Evolutionary conservation across 345 rosid genomes (phyloP).

Genomic region (Gossypium australe): DNA sequence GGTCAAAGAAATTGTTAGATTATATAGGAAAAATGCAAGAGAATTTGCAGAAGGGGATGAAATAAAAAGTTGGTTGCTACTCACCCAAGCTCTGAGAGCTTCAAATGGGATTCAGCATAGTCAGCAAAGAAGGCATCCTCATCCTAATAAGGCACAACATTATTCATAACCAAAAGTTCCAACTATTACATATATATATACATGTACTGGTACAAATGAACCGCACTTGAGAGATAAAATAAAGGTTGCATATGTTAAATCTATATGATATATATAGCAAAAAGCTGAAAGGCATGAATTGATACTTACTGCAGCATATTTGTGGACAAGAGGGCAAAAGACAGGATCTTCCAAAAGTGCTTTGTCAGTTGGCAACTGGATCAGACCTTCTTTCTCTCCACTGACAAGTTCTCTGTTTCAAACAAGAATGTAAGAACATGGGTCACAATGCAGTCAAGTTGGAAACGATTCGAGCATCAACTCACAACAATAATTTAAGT

Average conservation of each 20-base stretch:
- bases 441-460: background rate
- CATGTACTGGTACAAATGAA: too few relatives aligned
- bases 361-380: conserved; percentile 73
- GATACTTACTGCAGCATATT: conserved; percentile 61
- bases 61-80: background rate
- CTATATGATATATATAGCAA: background rate
- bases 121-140: conserved; percentile 79
- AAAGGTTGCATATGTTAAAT: too few relatives aligned
- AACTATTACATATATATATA: background rate
- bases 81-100: conserved; percentile 83
- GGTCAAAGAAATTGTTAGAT: background rate
- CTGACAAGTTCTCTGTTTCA: conserved; percentile 58
- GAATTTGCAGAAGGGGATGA: background rate
- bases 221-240: too few relatives aligned
- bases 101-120: conserved; percentile 66
- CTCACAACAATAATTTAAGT: background rate
- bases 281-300: background rate
- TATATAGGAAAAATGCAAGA: background rate
- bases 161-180: background rate
- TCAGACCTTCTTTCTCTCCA: conserved; percentile 78
- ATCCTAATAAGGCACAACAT: conserved; percentile 32
- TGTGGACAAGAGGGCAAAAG: conserved; percentile 66
- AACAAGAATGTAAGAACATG: background rate
- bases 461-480: background rate
- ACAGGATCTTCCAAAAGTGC: conserved; percentile 72